Base-by-base conservation (phyloP, 768 basidiomycete species). In the Cubamyces sp. region DNA sequence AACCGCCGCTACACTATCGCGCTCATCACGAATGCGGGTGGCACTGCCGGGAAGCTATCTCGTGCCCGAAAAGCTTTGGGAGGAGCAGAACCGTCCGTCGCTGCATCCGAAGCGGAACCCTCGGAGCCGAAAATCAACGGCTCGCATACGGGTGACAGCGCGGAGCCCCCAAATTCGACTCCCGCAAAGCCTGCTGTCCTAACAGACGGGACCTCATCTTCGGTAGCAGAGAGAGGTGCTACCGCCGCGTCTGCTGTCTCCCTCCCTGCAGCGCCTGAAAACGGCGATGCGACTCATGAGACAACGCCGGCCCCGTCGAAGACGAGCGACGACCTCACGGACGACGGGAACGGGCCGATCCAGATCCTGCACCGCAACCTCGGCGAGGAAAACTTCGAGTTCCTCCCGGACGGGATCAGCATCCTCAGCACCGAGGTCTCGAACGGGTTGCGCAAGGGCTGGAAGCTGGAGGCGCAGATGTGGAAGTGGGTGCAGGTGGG, bases 391-490 rank as follows among this genome's bases (percentile, higher is more conserved):
- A 67, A 71, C 60, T 65, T 73, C 41, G 67, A 68, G 47, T 74
- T 74, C 59, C 60, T 66, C 28, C 46, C 57, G 39, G 73, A 73
- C 41, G 74, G 73, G 28, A 57, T 75, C 39, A 62, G 69, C 23
- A 49, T 74, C 50, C 55, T 75, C 48, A 66, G 66, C 58, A 69
- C 57, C 46, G 70, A 65, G 60, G 64, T 61, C 12, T 66, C 60
- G 48, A 66, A 69, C 54, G 69, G 68, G 1, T 60, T 62, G 39
- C 63, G 72, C 25, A 68, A 70, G 54, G 74, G 73, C 23, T 75
- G 72, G 74, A 70, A 68, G 57, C 68, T 74, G 3, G 71, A 74
- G 65, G 74, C 71, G 41, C 57, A 61, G 61, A 61, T 63, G 51
- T 74, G 73, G 74, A 62, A 71, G 53, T 71, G 71, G 73, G 69